Evolutionary conservation across 176 grass and related monocot genomes (phyloP), one percentile per base, ranked within the genome.

Genomic region (Triticum dicoccoides): DNA sequence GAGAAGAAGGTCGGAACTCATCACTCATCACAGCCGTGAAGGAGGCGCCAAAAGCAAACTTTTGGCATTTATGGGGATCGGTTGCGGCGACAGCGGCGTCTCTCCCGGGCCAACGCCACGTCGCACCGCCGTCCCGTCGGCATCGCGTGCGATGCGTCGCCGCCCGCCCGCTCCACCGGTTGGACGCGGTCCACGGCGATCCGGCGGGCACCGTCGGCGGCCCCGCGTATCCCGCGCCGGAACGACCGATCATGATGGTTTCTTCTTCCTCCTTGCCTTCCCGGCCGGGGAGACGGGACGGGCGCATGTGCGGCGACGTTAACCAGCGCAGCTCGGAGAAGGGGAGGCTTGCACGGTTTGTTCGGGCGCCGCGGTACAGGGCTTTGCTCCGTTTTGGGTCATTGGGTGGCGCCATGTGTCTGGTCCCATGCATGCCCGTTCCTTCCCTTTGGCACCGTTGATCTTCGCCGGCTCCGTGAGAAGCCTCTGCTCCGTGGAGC

Each of bases 11-110:
- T 59, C 54, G 54, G 54, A 59, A 59, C 52, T 8, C 52, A 20
- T 20, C 17, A 2, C 3, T 29, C 58, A 69, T 45, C 58, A 52
- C 72, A 51, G 45, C 61, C 15, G 54, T 59, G 54, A 59, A 9
- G 18, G 3, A 59, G 18, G 7, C 54, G 3, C 23, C 51, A 89
- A 89, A 82, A 89, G 88, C 69, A 11, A 82, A 61, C 88, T 86
- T 90, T 90, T 86, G 88, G 71, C 86, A 85, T 88, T 85, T 21
- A 88, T 77, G 85, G 68, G 11, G 89, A 76, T 84, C 76, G 0
- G 85, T 80, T 91, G 81, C 69, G n/a, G 61, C 17, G 85, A 84
- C 89, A 52, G 75, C 76, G 18, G 20, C 84, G 4, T 25, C 17
- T 30, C 54, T 20, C 54, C 4, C 5, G 13, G 4, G 45, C 45